Percentiles rank a stretch among this genome's conserved stretches.
These are phyloP conservation scores for Volvariella surrecta DNA, from an alignment of 1,284 basidiomycete genomes.

Conservation along the genomic window DNA sequence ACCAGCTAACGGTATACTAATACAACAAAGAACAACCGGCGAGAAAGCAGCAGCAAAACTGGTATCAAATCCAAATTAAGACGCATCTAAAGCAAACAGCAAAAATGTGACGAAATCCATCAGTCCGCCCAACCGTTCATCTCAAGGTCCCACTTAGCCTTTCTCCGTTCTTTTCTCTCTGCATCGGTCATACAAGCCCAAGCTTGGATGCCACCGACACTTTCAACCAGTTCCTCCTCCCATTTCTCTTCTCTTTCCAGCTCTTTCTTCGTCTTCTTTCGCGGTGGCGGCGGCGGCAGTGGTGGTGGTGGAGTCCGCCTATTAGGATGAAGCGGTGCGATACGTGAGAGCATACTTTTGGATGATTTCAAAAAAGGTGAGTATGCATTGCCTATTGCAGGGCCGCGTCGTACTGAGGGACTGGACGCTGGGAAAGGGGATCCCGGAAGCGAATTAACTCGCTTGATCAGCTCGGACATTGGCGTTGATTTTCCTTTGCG, in stretches of 20 bases:
- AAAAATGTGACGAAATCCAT: too few species aligned
- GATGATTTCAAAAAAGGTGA: conserved; percentile 62
- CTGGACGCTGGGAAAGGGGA: conserved; percentile 46
- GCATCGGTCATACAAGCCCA: conserved; percentile 61
- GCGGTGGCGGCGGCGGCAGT: conserved; percentile 54
- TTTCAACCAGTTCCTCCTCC: conserved; percentile 70
- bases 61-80: too few species aligned
- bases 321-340: conserved; percentile 68
- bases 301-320: conserved; percentile 55
- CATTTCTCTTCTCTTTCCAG: conserved; percentile 66
- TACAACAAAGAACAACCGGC: too few species aligned
- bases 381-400: conserved; percentile 29
- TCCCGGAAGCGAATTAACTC: conserved; percentile 54
- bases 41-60: too few species aligned
- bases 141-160: conserved; percentile 54
- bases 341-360: conserved; percentile 47
- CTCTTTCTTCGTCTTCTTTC: conserved; percentile 72
- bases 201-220: conserved; percentile 46
- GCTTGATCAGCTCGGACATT: conserved; percentile 68
- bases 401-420: conserved; percentile 9
- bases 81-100: too few species aligned
- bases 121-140: conserved; percentile 52
- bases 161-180: conserved; percentile 51
- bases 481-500: conserved; percentile 40
- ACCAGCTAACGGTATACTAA: too few species aligned